Evolutionary conservation across 2,329 filamentous ascomycete species (phyloP), one percentile per base, ranked within the genome.

Genomic region (Bipolaris zeicola): DNA sequence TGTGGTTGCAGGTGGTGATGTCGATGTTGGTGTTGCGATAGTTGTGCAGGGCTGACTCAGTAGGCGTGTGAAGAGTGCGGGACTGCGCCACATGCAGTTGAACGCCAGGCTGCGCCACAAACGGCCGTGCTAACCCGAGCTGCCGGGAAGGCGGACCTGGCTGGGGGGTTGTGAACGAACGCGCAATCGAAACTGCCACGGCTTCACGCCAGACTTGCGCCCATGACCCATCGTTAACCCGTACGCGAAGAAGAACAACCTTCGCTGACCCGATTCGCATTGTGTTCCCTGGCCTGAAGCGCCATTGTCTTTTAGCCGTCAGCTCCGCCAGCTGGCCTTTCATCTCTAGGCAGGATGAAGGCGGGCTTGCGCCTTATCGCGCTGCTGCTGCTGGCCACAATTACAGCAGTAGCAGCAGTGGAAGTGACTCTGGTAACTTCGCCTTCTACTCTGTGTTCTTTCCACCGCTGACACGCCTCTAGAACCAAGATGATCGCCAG

Each of bases 401-500:
- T 75, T 43, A 65, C 70, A 49, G 70, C 69, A 31, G 72, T 74
- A 18, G 55, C 67, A 47, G 76, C 75, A 37, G 69, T 76, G 50
- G 76, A 78, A 49, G 67, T 78, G 16, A 67, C 66, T 14, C 48
- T 77, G 24, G 51, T 58, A 50, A 5, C 16, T 3, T 14, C 7
- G 5, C 0, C 20, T 7, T 33, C 3, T 13, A 7, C 4, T 10
- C 2, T 45, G 5, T 4, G 14, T 24, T 4, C n/a, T 10, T 20
- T 37, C 11, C 13, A 13, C 5, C 31, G 41, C 55, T 57, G 54
- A 61, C 33, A 37, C 13, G n/a, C 13, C 22, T 11, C 4, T 18
- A 96, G 91, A 89, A 91, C 75, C 84, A 95, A 73, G 86, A 88
- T 34, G 90, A 94, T 71, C 83, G 87, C 71, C 90, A 96, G 80